Conservation (phyloP, 1,284 basidiomycete species). For the Ceratobasidium sp. region DNA sequence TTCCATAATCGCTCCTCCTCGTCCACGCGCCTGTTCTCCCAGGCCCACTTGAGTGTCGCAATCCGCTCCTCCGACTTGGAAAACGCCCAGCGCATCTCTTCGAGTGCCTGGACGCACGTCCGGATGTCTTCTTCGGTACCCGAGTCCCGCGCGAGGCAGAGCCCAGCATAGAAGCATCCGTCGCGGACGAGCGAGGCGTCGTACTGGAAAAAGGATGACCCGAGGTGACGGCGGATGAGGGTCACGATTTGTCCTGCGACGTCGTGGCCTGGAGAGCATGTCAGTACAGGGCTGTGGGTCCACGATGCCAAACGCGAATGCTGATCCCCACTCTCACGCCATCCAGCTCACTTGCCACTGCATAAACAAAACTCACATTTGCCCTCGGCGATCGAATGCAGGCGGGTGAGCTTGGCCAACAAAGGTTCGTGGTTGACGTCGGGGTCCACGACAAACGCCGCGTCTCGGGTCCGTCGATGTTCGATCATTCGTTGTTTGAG, state of each 20-base stretch:
- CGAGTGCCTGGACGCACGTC: conserved; percentile 76
- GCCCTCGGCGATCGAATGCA: conserved; percentile 67
- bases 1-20: conserved; percentile 42
- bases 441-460: conserved; percentile 51
- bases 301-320: not conserved
- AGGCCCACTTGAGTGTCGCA: conserved; percentile 70
- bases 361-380: conserved; percentile 58
- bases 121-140: conserved; percentile 76
- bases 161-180: conserved; percentile 81
- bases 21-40: conserved; percentile 59
- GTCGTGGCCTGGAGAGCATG: conserved; percentile 54
- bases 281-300: conserved; percentile 50
- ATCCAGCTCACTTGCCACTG: conserved; percentile 10
- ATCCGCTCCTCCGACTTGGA: conserved; percentile 78
- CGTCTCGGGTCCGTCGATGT: conserved; percentile 49
- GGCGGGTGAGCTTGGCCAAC: conserved; percentile 58
- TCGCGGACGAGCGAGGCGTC: conserved; percentile 85
- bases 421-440: conserved; percentile 47
- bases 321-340: not conserved
- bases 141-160: conserved; percentile 68
- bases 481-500: conserved; percentile 43
- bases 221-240: conserved; percentile 72
- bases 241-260: conserved; percentile 70
- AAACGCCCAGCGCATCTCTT: conserved; percentile 84
- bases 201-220: conserved; percentile 76